These are phyloP conservation scores for Takakia lepidozioides DNA, from an alignment of 225 moss, liverwort and hornwort genomes.

Conservation along the genomic window DNA sequence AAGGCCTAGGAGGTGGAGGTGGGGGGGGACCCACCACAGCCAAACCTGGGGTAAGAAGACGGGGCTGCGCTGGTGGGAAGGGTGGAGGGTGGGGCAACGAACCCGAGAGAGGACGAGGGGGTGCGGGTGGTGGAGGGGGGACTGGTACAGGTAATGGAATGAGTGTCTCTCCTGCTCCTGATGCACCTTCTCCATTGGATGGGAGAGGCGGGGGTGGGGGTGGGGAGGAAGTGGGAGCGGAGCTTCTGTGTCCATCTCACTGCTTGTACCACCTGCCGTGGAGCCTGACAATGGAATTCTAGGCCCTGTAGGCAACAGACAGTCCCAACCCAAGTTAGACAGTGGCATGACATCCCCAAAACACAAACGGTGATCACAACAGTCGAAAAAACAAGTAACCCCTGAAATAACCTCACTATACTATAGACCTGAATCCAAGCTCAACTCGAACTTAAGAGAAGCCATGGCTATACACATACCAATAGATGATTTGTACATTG, in stretches of 20 bases:
- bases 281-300: constrained; percentile 48
- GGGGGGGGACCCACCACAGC: constrained; percentile 23
- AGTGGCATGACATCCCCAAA: neutral
- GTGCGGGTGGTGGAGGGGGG: constrained; percentile 78
- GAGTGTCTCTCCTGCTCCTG: constrained; percentile 43
- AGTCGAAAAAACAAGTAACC: no score
- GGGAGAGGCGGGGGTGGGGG: constrained; percentile 88
- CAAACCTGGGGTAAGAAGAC: constrained; percentile 19
- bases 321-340: no score
- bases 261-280: constrained; percentile 37
- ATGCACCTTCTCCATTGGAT: constrained; percentile 47
- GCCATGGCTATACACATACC: no score
- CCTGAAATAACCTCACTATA: no score
- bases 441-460: no score
- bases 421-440: no score
- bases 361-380: constrained; percentile 2
- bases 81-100: constrained; percentile 46
- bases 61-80: constrained; percentile 44
- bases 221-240: constrained; percentile 74
- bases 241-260: constrained; percentile 30
- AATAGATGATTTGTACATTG: constrained; percentile 99
- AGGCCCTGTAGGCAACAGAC: constrained; percentile 37
- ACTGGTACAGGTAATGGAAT: constrained; percentile 71
- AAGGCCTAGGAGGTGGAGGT: constrained; percentile 48
- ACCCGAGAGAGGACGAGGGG: constrained; percentile 38